A percentile compares a stretch with the other conserved stretches of the same genome.
Evolutionary conservation across 1,139 yeast species (phyloP).

Genomic region (Diutina scorzettiae): DNA sequence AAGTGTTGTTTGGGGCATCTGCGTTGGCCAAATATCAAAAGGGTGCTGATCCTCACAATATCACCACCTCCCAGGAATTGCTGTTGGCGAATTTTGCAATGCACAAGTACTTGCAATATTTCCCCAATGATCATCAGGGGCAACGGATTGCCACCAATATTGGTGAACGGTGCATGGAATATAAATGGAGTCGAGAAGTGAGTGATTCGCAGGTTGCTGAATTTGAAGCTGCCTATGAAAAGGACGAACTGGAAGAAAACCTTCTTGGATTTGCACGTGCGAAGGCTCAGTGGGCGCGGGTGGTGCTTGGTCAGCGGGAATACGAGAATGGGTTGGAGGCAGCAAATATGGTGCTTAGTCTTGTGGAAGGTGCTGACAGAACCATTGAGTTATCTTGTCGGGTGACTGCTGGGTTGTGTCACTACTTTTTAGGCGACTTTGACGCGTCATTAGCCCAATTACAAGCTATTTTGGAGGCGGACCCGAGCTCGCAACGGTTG

Average conservation of each 20-base stretch:
- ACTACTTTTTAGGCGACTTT: constrained; percentile 51
- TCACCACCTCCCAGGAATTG: constrained; percentile 51
- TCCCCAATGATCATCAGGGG: constrained; percentile 56
- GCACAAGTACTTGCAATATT: constrained; percentile 53
- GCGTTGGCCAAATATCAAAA: constrained; percentile 34
- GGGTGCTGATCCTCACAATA: constrained; percentile 34
- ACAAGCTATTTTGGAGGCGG: constrained; percentile 37
- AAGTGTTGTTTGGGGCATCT: constrained; percentile 51
- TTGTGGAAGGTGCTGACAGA: constrained; percentile 27
- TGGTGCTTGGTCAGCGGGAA: constrained; percentile 46
- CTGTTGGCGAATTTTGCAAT: constrained; percentile 64
- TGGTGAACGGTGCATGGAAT: constrained; percentile 66
- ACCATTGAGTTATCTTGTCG: constrained; percentile 40
- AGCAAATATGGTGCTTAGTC: constrained; percentile 44
- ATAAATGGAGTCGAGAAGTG: constrained; percentile 36
- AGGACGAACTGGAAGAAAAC: constrained; percentile 34
- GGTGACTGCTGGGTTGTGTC: constrained; percentile 57
- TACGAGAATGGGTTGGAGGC: constrained; percentile 49
- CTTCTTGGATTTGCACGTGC: constrained; percentile 44
- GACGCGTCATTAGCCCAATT: constrained; percentile 59
- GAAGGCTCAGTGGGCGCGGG: constrained; percentile 60
- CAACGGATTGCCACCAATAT: constrained; percentile 43
- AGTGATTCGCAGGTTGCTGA: constrained; percentile 24
- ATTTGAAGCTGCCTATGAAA: constrained; percentile 30
- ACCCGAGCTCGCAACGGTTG: constrained; percentile 43